Base-by-base conservation (phyloP, 345 rosid species). In the Eucalyptus cloeziana region DNA sequence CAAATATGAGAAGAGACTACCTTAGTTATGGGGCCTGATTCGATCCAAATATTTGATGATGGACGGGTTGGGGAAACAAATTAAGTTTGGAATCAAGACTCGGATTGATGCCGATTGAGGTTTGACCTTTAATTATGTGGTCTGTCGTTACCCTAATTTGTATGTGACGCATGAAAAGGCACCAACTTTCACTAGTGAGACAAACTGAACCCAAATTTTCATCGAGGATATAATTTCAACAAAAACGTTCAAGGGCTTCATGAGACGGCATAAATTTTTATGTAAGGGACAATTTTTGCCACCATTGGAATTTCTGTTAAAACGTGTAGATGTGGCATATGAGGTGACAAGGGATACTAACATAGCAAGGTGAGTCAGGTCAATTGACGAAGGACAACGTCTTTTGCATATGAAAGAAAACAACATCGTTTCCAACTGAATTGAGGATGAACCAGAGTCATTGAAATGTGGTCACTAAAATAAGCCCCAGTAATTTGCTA, bases 81-180 rank as follows among this genome's bases (percentile, higher is more conserved):
- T 30, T 6, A 62, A 13, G 71, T 31, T 13, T 0, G 37, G 10
- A 33, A 30, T 62, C 33, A 13, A 62, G 71, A 30, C 19, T 14
- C 10, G 1, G 0, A 31, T 13, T 13, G 37, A 62, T 30, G 71
- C 0, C 0, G 5, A 31, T 62, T 62, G 37, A 62, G 19, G 33
- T 62, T 62, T 0, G 3, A 13, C 76, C 37, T 64, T 64, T 64
- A 7, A 64, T 1, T 14, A 56, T 56, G 62, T 56, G 76, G 76
- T 60, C 3, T 13, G 14, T 7, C 0, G 21, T 62, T 1, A 64
- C 5, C 37, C 37, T 64, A 64, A 64, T 64, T 15, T 64, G 21
- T 13, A n/a, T 3, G 37, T 14, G 37, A 64, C 9, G 0, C 3
- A n/a, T 64, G 76, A 64, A 62, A 64, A n/a, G 5, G 37, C 19